phyloP scores from a whole-genome alignment of 345 rosid genomes.

The Linum tenue region DNA sequence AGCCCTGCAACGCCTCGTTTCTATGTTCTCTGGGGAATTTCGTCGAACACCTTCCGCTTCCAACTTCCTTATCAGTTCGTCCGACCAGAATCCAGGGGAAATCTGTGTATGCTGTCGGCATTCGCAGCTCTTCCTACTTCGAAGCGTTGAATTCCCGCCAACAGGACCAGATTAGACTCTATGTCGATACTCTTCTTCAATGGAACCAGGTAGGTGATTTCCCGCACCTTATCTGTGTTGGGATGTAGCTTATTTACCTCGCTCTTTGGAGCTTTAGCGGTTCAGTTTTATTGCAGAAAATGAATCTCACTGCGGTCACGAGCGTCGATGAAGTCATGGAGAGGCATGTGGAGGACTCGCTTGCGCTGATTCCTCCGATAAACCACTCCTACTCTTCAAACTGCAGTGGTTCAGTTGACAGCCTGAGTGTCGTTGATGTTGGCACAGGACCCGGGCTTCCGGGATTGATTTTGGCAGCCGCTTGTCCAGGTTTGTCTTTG shows the following conservation, averaged over 20 bases:
- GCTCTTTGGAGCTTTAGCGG: background rate
- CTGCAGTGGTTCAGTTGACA: constrained; percentile 27
- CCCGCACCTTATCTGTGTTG: constrained; percentile 1
- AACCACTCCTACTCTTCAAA: constrained; percentile 28
- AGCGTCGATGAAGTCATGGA: constrained; percentile 62
- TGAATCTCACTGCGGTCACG: constrained; percentile 79
- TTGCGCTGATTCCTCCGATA: constrained; percentile 62
- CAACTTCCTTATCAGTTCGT: constrained; percentile 13
- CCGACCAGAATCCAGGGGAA: constrained; percentile 12
- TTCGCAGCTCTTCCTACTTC: constrained; percentile 26
- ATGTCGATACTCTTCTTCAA: constrained; percentile 58
- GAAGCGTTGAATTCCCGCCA: constrained; percentile 43
- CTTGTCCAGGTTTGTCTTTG: constrained; percentile 43
- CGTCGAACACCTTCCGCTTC: constrained; percentile 52
- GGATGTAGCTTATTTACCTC: background rate
- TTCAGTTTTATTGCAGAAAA: constrained; percentile 35
- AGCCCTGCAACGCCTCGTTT: constrained; percentile 9
- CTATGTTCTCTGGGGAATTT: constrained; percentile 45
- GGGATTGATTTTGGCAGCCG: constrained; percentile 77
- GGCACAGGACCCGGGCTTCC: constrained; percentile 93
- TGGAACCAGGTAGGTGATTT: constrained; percentile 65
- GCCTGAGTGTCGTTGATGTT: constrained; percentile 59
- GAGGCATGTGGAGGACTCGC: constrained; percentile 83
- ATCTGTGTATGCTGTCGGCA: constrained; percentile 7
- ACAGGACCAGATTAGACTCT: constrained; percentile 53